Base-by-base conservation (phyloP, 2,329 filamentous ascomycete genomes). In the Aspergillus versicolor region DNA sequence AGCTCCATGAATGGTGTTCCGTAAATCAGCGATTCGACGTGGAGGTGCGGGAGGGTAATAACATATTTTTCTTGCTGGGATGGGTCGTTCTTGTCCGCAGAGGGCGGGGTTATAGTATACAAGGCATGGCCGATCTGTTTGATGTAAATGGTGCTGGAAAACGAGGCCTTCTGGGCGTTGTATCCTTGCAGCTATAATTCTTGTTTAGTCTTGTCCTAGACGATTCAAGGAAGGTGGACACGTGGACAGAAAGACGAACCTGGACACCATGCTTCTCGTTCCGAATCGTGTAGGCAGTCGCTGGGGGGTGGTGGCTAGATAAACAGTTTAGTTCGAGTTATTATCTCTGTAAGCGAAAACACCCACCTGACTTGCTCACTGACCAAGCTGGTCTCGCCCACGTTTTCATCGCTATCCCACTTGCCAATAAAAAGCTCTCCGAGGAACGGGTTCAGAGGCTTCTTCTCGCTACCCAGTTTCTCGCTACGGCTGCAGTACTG, bases 101-200 rank as follows among this genome's bases (percentile, higher is more conserved):
- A 88, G 21, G 73, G 79, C 41, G 67, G 70, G 44, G 72, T 77
- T 58, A 97, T 79, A 49, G 90, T 89, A 62, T 93, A 82, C 34
- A 95, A 79, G 41, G 92, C 92, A 70, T 97, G 92, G 37, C 93
- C 93, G 65, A 95, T 88, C 78, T 96, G 91, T 82, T 95, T 96
- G 70, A 99, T 89, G 69, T 93, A 89, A 74, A 97, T 97, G 44
- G 93, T 96, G 65, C 89, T 88, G 61, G 89, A 90, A 76, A 99
- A 97, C 15, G 91, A 95, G 4, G 93, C 92, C 75, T 96, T 97
- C 72, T 97, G 94, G 15, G 90, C 93, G 70, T 97, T 97, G 79
- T 96, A 97, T 52, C 93, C 93, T 78, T 86, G 81, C 21, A 88
- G 73, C 66, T 79, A 64, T 4, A 5, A 22, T 8, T 27, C 12